phyloP scores from a whole-genome alignment of 306 rosid genomes.

The Acacia crassicarpa region DNA sequence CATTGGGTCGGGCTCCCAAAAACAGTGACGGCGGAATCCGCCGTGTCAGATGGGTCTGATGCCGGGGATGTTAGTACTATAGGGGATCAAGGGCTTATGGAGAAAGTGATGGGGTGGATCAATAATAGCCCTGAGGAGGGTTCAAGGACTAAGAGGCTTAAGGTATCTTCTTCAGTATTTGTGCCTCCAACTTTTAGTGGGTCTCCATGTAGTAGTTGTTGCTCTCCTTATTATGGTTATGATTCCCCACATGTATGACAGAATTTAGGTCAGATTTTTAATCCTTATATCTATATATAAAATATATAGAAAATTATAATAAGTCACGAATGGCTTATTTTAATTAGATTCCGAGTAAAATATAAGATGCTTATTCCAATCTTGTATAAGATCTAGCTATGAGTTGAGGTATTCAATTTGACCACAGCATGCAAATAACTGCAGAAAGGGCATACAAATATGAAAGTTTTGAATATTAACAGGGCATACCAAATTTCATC shows the following conservation, averaged over 20 bases:
- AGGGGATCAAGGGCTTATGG: slow-evolving; percentile 48
- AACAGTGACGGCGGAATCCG: slow-evolving; percentile 51
- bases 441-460: not conserved
- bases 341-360: not conserved
- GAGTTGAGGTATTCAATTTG: not conserved
- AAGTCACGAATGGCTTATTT: not conserved
- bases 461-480: not conserved
- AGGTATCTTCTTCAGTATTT: slow-evolving; percentile 86
- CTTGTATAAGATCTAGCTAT: not conserved
- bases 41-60: slow-evolving; percentile 57
- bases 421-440: not conserved
- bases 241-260: slow-evolving; percentile 37
- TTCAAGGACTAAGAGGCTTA: slow-evolving; percentile 76
- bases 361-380: not conserved
- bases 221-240: slow-evolving; percentile 41
- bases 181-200: slow-evolving; percentile 81
- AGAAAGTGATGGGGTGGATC: slow-evolving; percentile 53
- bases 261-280: not conserved
- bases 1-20: slow-evolving; percentile 50
- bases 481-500: not conserved
- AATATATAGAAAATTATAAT: not conserved
- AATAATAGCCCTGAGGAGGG: slow-evolving; percentile 45
- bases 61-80: slow-evolving; percentile 38
- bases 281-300: not conserved
- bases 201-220: slow-evolving; percentile 30